phyloP scores from a whole-genome alignment of 306 rosid species.

The Notholithocarpus densiflorus region DNA sequence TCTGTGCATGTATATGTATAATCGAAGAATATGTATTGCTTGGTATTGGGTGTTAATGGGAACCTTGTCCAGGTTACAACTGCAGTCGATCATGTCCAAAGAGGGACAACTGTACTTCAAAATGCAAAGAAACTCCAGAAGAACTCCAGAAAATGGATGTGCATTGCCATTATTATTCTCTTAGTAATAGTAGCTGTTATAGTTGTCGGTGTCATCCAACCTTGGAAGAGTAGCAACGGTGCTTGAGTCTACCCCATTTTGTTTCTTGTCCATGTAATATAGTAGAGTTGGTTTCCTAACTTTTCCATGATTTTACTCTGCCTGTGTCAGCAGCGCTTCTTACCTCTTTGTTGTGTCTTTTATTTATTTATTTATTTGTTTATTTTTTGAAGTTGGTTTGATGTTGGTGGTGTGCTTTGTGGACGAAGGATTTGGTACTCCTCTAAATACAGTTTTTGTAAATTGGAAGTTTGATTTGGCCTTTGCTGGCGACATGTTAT shows the following conservation, averaged over 20 bases:
- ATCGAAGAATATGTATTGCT: conserved; percentile 19
- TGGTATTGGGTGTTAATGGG: conserved; percentile 38
- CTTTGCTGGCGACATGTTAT: not conserved
- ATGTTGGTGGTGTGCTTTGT: conserved; percentile 35
- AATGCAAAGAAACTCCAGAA: conserved; percentile 87
- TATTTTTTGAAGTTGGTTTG: conserved; percentile 24
- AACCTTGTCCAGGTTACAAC: conserved; percentile 64
- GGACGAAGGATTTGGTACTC: not conserved
- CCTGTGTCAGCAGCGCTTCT: conserved; percentile 13
- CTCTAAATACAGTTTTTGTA: not conserved
- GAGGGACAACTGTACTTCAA: conserved; percentile 77
- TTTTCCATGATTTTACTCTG: not conserved
- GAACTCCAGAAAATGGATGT: conserved; percentile 83
- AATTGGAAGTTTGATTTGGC: too few species aligned
- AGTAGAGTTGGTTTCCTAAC: conserved; percentile 26
- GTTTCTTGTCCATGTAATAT: conserved; percentile 39
- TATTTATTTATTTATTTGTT: conserved; percentile 10
- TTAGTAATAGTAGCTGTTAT: conserved; percentile 62
- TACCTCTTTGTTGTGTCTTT: conserved; percentile 17
- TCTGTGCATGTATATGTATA: conserved; percentile 20
- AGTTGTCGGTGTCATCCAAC: conserved; percentile 68
- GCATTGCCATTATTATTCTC: conserved; percentile 76
- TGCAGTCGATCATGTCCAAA: conserved; percentile 71
- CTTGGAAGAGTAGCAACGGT: conserved; percentile 80
- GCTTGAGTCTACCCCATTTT: conserved; percentile 35